Base-by-base conservation (phyloP, 1,284 basidiomycete species). In the Sphagnurus paluster region DNA sequence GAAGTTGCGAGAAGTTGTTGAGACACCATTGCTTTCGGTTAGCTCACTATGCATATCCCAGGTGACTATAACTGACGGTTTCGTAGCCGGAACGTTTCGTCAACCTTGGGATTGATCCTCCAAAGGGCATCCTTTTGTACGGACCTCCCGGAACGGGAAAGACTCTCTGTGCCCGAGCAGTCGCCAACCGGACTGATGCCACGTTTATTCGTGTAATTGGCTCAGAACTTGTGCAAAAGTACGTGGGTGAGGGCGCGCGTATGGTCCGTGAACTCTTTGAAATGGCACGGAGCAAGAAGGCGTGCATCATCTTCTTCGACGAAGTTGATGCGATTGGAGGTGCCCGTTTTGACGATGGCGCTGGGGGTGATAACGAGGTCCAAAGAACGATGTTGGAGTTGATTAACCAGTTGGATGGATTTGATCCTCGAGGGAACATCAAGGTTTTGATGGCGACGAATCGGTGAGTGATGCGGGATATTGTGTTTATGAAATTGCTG, bases 361-460 rank as follows among this genome's bases (percentile, higher is more conserved):
- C 95, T 24, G 97, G 97, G 44, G 97, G 97, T 37, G 97, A 99
- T 62, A 99, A 99, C 62, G 97, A 99, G 64, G 97, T 99, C 29
- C 97, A 99, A 70, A 75, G 97, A 64, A 99, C 96, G n/a, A 99
- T 99, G 96, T 75, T 99, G 71, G 97, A 99, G 71, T 74, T 99
- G 58, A 99, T 99, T 66, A 99, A 98, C 68, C 97, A 99, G 69
- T 74, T 99, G 56, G 96, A 99, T 62, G 97, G 97, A 38, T 99
- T 99, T 70, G 97, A 99, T 67, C 90, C 96, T 1, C 75, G 97
- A 72, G 97, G 97, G 14, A 99, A 99, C 66, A 99, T 99, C 74
- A 99, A 99, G 71, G 96, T 99, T 30, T 78, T 99, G 45, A 99
- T 99, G 97, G 97, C 97, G 26, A 99, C 97, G 8, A 99, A 99